Conservation (phyloP, 257 asterid species). For the Primulina tabacum region DNA sequence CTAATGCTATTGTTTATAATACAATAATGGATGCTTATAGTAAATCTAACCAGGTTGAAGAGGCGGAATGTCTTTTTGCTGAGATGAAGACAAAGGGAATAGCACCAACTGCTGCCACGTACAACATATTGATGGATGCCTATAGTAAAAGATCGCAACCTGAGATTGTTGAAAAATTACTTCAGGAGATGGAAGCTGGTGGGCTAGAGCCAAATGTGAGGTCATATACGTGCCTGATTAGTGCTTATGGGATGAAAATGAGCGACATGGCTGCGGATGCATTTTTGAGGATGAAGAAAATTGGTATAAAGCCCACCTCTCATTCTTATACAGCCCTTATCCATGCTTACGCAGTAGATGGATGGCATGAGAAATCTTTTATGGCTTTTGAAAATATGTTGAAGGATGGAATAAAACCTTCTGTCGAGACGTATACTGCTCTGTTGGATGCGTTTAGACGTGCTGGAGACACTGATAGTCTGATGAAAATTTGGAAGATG, state of each 20-base stretch:
- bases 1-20: slow-evolving; percentile 70
- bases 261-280: slow-evolving; percentile 89
- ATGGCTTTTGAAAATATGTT: slow-evolving; percentile 66
- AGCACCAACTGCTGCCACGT: slow-evolving; percentile 64
- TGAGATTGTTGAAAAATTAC: slow-evolving; percentile 70
- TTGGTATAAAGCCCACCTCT: slow-evolving; percentile 76
- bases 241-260: slow-evolving; percentile 85
- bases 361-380: slow-evolving; percentile 88
- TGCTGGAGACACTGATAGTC: slow-evolving; percentile 76
- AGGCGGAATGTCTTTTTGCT: slow-evolving; percentile 80
- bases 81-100: slow-evolving; percentile 80
- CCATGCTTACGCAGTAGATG: slow-evolving; percentile 69
- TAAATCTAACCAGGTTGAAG: slow-evolving; percentile 75
- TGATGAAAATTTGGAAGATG: slow-evolving; percentile 79
- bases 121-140: slow-evolving; percentile 81
- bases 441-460: slow-evolving; percentile 81
- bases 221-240: slow-evolving; percentile 83
- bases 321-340: slow-evolving; percentile 89
- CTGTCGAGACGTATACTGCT: slow-evolving; percentile 84
- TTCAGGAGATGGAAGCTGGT: slow-evolving; percentile 66
- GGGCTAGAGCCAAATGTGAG: slow-evolving; percentile 72
- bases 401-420: slow-evolving; percentile 68
- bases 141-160: slow-evolving; percentile 89
- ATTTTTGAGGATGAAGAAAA: slow-evolving; percentile 76
- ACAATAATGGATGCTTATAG: slow-evolving; percentile 82